A percentile compares a stretch with the other conserved stretches of the same genome.
Conservation (phyloP, 352 stramenopile species). For the Globisporangium carolinianum region DNA sequence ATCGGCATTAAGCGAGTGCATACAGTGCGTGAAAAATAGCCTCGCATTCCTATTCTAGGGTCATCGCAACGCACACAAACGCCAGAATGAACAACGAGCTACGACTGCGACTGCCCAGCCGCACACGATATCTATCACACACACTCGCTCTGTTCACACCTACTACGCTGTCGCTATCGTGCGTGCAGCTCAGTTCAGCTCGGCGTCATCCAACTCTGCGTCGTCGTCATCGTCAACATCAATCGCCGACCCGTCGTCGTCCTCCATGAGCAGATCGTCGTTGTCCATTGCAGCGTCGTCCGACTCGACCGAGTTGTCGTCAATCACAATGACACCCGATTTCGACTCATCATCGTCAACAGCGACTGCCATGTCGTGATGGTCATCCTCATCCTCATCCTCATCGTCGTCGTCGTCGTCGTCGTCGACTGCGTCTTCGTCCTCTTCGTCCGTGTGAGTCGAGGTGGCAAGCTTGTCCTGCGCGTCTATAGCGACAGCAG, state of each 20-base stretch:
- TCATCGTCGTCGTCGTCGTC: conserved; percentile 15
- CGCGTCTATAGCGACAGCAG: neutral
- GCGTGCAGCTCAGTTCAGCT: conserved; percentile 3
- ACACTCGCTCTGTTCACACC: neutral
- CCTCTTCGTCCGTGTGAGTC: conserved; percentile 16
- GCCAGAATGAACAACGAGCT: no score
- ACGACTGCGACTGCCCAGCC: no score
- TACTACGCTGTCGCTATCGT: neutral
- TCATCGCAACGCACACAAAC: no score
- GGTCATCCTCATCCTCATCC: conserved; percentile 18
- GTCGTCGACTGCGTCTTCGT: conserved; percentile 13
- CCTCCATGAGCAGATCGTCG: conserved; percentile 26
- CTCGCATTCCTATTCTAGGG: neutral
- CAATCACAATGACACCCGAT: conserved; percentile 9
- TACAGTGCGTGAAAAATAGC: neutral
- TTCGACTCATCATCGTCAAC: conserved; percentile 2
- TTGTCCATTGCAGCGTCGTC: conserved; percentile 18
- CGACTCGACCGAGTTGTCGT: conserved; percentile 10
- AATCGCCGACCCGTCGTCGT: conserved; percentile 23
- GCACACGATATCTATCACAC: no score
- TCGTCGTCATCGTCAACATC: conserved; percentile 34
- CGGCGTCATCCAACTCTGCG: conserved; percentile 14
- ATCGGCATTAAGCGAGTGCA: neutral
- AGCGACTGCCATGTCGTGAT: conserved; percentile 21
- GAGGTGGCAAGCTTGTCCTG: neutral